Evolutionary conservation across 2,329 filamentous ascomycete genomes (phyloP), one percentile per base, ranked within the genome.

Genomic region (Catunica adiposa): DNA sequence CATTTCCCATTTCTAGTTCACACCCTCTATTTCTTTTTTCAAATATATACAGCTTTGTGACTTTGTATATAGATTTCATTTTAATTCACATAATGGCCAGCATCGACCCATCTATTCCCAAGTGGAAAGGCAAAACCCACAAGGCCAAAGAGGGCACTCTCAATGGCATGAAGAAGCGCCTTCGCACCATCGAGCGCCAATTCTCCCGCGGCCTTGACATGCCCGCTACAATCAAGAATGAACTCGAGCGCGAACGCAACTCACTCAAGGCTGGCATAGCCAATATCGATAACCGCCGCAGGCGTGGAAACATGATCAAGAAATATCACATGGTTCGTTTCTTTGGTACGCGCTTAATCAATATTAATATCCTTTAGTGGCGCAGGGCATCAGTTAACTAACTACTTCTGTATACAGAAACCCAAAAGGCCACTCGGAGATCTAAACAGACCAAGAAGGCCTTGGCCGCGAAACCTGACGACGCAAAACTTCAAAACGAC

Each of bases 271-370:
- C 78, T 60, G 82, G 85, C 63, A 71, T 89, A 58, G 72, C 68
- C 3, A 73, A 77, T 60, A 73, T 76, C 51, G 71, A 77, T 58
- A 73, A 75, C 58, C 79, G 80, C 62, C 82, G 80, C 68, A 75
- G 74, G 64, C 75, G 79, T 61, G 75, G 75, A 62, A 74, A 79
- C 58, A 86, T 89, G 78, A 88, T 89, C 60, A 73, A 73, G 53
- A 84, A 82, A 66, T 92, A 89, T 63, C 86, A 90, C 66, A 89
- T 87, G 78, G 79, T 90, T 53, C 74, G 86, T 26, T 92, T 92
- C 66, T 90, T 90, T 67, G 86, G 86, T 85, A 72, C 53, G 75
- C 63, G 3, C 7, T 25, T 9, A 15, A 23, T 29, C 17, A 46
- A 57, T 26, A 38, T 46, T 59, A 5, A 15, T n/a, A 38, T n/a